Evolutionary conservation across 352 stramenopile genomes (phyloP).

Genomic region (Phytophthora pinifolia): DNA sequence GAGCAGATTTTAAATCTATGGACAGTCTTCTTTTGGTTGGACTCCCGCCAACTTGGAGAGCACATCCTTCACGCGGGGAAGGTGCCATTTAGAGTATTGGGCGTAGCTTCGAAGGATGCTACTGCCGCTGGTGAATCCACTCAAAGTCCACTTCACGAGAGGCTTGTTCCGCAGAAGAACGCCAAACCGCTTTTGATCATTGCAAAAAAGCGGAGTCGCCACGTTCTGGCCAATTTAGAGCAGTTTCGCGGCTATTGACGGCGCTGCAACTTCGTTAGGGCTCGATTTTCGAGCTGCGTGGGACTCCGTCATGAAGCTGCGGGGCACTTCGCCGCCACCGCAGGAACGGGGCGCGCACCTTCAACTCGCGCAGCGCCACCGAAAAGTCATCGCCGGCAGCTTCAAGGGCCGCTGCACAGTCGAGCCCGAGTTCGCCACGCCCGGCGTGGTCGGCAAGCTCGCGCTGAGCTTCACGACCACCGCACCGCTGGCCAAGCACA

Average conservation of each 20-base stretch:
- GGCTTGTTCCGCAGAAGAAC: too few species aligned
- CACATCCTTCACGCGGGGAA: too few species aligned
- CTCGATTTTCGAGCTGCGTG: slow-evolving; percentile 23
- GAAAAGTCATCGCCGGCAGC: slow-evolving; percentile 48
- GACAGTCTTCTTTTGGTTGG: too few species aligned
- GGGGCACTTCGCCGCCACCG: slow-evolving; percentile 5
- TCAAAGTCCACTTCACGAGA: too few species aligned
- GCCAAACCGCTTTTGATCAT: too few species aligned
- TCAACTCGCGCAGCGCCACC: slow-evolving; percentile 72
- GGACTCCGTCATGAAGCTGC: slow-evolving; percentile 26
- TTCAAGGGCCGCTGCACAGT: slow-evolving; percentile 46
- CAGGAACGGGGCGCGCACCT: slow-evolving; percentile 56
- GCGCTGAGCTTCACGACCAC: slow-evolving; percentile 54
- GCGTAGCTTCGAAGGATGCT: too few species aligned
- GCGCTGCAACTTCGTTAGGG: neutral
- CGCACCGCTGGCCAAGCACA: slow-evolving; percentile 38
- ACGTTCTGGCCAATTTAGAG: too few species aligned
- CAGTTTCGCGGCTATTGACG: slow-evolving; percentile 12
- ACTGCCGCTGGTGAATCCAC: too few species aligned
- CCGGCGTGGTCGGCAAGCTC: slow-evolving; percentile 51
- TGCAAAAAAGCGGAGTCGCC: too few species aligned
- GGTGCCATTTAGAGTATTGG: too few species aligned
- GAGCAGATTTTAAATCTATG: too few species aligned
- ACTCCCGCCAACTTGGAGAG: too few species aligned
- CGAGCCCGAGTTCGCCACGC: slow-evolving; percentile 48